Evolutionary conservation across 805 yeast genomes (phyloP).

Genomic region (Babjeviella inositovora): DNA sequence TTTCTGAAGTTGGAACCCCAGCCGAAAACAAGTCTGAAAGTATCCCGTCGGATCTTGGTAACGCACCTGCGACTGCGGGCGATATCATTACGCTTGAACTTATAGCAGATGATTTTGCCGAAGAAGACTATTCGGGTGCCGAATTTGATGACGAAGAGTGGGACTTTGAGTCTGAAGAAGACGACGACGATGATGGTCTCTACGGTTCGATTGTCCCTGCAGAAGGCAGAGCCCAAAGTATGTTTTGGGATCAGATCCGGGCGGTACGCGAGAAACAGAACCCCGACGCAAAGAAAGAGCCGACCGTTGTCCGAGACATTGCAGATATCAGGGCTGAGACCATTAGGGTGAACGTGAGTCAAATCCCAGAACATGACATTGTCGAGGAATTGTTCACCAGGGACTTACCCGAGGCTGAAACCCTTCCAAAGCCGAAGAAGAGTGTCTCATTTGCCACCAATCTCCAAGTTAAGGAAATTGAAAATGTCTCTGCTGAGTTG

Average conservation of each 20-base stretch:
- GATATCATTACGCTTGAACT: slow-evolving; percentile 37
- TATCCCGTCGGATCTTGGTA: slow-evolving; percentile 1
- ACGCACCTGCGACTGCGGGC: slow-evolving; percentile 18
- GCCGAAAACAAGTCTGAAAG: background rate
- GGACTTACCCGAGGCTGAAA: too few species aligned
- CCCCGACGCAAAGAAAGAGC: too few species aligned
- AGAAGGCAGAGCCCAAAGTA: slow-evolving; percentile 6
- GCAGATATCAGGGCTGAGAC: too few species aligned
- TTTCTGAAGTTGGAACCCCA: background rate
- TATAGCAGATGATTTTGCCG: slow-evolving; percentile 29
- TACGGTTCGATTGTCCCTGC: slow-evolving; percentile 4
- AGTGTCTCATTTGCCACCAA: slow-evolving; percentile 36
- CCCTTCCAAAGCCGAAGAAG: slow-evolving; percentile 15
- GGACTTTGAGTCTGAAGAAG: slow-evolving; percentile 15
- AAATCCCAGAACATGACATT: too few species aligned
- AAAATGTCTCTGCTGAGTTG: slow-evolving; percentile 33
- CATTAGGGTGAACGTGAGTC: too few species aligned
- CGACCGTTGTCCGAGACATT: background rate
- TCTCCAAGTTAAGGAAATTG: slow-evolving; percentile 43
- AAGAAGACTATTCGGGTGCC: slow-evolving; percentile 9
- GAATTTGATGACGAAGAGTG: slow-evolving; percentile 18
- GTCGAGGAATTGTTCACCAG: too few species aligned
- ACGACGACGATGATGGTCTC: slow-evolving; percentile 18
- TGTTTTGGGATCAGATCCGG: slow-evolving; percentile 1
- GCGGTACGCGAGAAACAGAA: slow-evolving; percentile 1